Evolutionary conservation across 208 protist species (phyloP), one percentile per base, ranked within the genome.

Genomic region (Trypanosoma rangeli): DNA sequence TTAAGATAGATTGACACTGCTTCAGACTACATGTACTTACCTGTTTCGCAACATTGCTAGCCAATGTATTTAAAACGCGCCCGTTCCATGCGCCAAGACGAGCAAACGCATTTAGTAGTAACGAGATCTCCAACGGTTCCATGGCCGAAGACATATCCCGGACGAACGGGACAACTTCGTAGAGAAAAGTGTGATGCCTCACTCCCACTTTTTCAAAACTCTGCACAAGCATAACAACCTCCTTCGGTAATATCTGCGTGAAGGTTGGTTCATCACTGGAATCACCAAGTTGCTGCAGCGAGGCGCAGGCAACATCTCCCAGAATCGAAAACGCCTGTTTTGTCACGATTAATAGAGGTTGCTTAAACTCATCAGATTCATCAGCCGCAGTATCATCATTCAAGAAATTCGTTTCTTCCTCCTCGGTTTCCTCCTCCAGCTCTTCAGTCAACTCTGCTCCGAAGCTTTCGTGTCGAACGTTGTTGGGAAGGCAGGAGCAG

Each of bases 161-260:
- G 20, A 90, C 70, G 18, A 84, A 62, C 1, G 80, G 83, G 39
- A 95, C 62, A 29, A 93, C 18, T 67, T 83, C 79, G 67, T 89
- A 88, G 29, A 93, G 70, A 54, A 95, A 55, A 46, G 46, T 68
- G 39, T 64, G 77, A 77, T 64, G 77, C 31, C 66, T 57, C 54
- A 71, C 69, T 39, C 64, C 70, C 8, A 80, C 78, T 20, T 64
- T 71, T 55, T 91, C 90, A 68, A 89, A 93, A 37, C 76, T 79
- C 70, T 89, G 90, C 3, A 95, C 64, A n/a, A 94, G 80, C 77
- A 94, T 91, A n/a, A 94, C 70, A 28, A 91, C 59, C 22, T 88
- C 60, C 59, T 93, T 86, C 0, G 87, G 84, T 29, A 73, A 62
- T 68, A 87, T 64, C 1, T 13, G 44, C 28, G 18, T 31, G 24